phyloP scores from a whole-genome alignment of 352 stramenopile species.

The Phytophthora hibernalis region DNA sequence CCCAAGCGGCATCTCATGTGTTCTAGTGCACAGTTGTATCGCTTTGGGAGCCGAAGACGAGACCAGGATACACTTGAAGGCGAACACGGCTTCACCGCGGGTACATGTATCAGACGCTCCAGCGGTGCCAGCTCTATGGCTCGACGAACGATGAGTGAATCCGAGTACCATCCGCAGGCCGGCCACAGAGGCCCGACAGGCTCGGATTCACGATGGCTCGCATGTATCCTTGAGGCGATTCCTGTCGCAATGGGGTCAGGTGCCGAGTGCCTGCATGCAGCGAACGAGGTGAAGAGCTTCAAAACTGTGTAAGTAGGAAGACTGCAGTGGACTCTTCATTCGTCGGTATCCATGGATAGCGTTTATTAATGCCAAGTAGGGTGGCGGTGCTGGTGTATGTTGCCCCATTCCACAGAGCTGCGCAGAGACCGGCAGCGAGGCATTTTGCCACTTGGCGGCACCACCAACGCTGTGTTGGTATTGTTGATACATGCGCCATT shows the following conservation, averaged over 20 bases:
- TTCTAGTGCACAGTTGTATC: too few relatives aligned
- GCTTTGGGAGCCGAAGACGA: slow-evolving; percentile 26
- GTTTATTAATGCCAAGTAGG: slow-evolving; percentile 6
- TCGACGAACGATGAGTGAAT: slow-evolving; percentile 24
- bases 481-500: too few relatives aligned
- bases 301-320: too few relatives aligned
- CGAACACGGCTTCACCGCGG: slow-evolving; percentile 17
- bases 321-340: neutral
- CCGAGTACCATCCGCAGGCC: slow-evolving; percentile 14
- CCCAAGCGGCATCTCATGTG: slow-evolving; percentile 10
- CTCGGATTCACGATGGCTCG: slow-evolving; percentile 22
- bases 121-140: slow-evolving; percentile 3
- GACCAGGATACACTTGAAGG: slow-evolving; percentile 20
- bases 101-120: slow-evolving; percentile 13
- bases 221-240: slow-evolving; percentile 36
- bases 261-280: neutral
- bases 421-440: slow-evolving; percentile 9
- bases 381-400: slow-evolving; percentile 4
- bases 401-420: slow-evolving; percentile 20
- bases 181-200: too few relatives aligned
- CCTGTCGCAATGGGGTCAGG: slow-evolving; percentile 17
- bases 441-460: slow-evolving; percentile 8
- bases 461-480: too few relatives aligned
- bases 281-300: neutral
- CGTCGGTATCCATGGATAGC: neutral